phyloP scores from a whole-genome alignment of 257 asterid genomes.

The Scutellaria baicalensis region DNA sequence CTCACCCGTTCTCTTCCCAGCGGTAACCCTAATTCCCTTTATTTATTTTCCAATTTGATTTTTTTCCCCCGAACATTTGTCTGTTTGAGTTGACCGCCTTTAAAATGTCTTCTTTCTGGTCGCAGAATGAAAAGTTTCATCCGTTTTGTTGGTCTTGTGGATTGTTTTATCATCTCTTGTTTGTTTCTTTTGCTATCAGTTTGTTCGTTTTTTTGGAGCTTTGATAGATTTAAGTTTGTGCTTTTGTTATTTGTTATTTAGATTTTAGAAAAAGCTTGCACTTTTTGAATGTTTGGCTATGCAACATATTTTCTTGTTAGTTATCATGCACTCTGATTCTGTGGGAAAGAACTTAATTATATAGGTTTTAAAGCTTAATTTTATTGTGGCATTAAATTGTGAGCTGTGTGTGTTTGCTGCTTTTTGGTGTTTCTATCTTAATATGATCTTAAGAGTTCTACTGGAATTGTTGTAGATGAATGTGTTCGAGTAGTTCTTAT shows the following conservation, averaged over 20 bases:
- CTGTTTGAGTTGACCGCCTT: not conserved
- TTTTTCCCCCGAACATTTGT: not conserved
- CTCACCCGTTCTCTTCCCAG: slow-evolving; percentile 56
- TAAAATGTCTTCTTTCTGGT: not conserved
- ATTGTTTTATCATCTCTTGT: not conserved
- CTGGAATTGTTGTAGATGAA: not conserved
- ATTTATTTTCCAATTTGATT: not conserved
- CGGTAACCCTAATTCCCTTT: slow-evolving; percentile 29
- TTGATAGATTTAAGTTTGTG: not conserved
- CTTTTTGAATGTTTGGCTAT: not conserved
- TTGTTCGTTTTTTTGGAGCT: not conserved
- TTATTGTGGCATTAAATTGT: not conserved
- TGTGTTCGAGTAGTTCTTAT: not conserved
- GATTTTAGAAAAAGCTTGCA: not conserved
- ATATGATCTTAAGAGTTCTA: not conserved
- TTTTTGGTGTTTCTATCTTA: not conserved
- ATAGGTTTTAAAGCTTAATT: not conserved
- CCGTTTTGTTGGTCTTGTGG: not conserved
- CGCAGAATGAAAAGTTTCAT: not conserved
- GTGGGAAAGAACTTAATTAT: not conserved
- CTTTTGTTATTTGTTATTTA: not conserved
- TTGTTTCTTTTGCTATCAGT: not conserved
- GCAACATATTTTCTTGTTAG: not conserved
- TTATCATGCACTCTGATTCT: not conserved
- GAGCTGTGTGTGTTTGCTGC: not conserved